Evolutionary conservation across 2,329 filamentous ascomycete species (phyloP).

Genomic region (Verticillium nonalfalfae): DNA sequence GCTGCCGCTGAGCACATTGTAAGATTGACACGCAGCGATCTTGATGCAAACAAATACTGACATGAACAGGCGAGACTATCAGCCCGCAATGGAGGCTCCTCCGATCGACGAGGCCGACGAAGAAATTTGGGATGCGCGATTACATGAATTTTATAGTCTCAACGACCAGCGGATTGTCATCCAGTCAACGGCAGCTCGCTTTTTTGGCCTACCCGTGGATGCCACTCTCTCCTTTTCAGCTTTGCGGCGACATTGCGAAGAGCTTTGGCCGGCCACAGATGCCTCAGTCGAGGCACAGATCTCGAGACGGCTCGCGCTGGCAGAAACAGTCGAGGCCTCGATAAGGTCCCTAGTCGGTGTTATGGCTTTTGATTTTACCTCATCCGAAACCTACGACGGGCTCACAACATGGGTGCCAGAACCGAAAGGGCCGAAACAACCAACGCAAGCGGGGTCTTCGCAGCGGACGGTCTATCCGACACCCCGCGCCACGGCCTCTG

Average conservation of each 20-base stretch:
- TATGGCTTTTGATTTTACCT: slow-evolving; percentile 6
- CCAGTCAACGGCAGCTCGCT: slow-evolving; percentile 1
- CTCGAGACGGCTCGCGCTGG: slow-evolving; percentile 7
- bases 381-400: not conserved
- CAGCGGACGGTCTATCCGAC: slow-evolving; percentile 5
- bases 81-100: slow-evolving; percentile 8
- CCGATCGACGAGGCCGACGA: slow-evolving; percentile 4
- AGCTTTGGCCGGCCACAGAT: slow-evolving; percentile 2
- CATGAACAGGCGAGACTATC: slow-evolving; percentile 8
- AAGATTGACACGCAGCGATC: not conserved
- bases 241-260: not conserved
- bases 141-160: slow-evolving; percentile 3
- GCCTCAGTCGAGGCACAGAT: slow-evolving; percentile 1
- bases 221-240: not conserved
- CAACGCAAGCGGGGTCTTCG: not conserved
- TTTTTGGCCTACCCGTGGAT: not conserved
- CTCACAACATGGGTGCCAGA: slow-evolving; percentile 1
- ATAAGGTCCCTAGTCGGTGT: slow-evolving; percentile 8
- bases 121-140: slow-evolving; percentile 7
- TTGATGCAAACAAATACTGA: not conserved
- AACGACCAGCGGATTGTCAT: slow-evolving; percentile 6
- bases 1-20: slow-evolving; percentile 9
- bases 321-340: slow-evolving; percentile 10
- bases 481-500: slow-evolving; percentile 3
- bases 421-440: not conserved